Evolutionary conservation across 345 rosid species (phyloP), one percentile per base, ranked within the genome.

Genomic region (Xanthoceras sorbifolium): DNA sequence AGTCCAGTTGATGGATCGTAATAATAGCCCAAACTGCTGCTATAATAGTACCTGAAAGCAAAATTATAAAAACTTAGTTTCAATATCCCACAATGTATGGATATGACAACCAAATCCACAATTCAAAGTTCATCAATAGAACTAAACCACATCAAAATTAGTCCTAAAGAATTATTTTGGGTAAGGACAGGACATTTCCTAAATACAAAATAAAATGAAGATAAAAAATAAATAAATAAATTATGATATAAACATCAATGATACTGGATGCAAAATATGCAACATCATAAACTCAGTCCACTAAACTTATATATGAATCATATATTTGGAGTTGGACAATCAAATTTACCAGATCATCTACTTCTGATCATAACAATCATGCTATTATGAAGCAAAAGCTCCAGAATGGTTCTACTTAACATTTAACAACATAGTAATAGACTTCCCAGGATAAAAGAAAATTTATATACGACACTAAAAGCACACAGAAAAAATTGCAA

Each of bases 11-110:
- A 87, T 62, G 99, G 87, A 66, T 96, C 99, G 65, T 91, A 96
- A 70, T 90, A 92, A 84, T 94, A 93, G 46, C 98, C 99, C 84
- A 86, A 83, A 79, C 86, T 90, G 90, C 97, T 88, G 85, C 93
- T 97, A 85, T 92, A 92, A 80, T 97, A 97, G 86, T 94, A 97
- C 81, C 98, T 94, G 92, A 73, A 74, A 26, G 28, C 67, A 76
- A n/a, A 25, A 57, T 17, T 36, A 23, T 11, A 40, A 40, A 40
- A 40, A 40, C n/a, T 40, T 1, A 55, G 26, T 55, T 55, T 55
- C 1, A n/a, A 55, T 20, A 55, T 55, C 26, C 22, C 10, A 20
- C 8, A 55, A n/a, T 55, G 61, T 55, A 9, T 40, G 44, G 12
- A 9, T 9, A 9, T 40, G 44, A 40, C 12, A 40, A 40, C 12